Base-by-base conservation (phyloP, 2,329 filamentous ascomycete genomes). In the Aureobasidium pullulans region DNA sequence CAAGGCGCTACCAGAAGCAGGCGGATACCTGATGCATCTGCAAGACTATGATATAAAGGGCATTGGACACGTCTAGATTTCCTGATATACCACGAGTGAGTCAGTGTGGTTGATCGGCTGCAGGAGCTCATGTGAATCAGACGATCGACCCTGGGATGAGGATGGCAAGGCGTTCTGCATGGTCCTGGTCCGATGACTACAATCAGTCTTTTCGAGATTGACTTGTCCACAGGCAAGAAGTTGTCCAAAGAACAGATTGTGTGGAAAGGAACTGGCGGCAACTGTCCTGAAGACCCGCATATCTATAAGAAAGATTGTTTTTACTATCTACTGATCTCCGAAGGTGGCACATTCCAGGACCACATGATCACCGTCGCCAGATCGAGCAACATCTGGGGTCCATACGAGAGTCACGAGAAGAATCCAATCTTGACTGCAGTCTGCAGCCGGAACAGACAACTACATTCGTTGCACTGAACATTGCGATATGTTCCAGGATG, bases 151-250 rank as follows among this genome's bases (percentile, higher is more conserved):
- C 64, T 84, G 81, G 78, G 79, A 84, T 50, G 75, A 76, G 0
- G 77, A 84, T 50, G 81, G 81, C 1, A 79, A 74, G 62, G 72
- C 76, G 0, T 84, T 82, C 61, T 64, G 6, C 50, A 60, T 49
- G 52, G 60, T 52, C 57, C 60, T 57, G 39, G 62, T 39, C 53
- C 48, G 3, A 73, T 62, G 31, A 61, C 65, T 23, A 66, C 68
- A 10, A 72, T 72, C 48, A 61, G 66, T 31, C 64, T 70, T 34
- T 62, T 64, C 9, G 62, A 67, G 31, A 63, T 73, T 16, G 64
- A 73, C 53, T 64, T 73, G 9, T 56, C 66, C 2, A 73, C 70
- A 7, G 72, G 72, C 4, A 63, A 65, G 47, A 63, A 64, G 40
- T 29, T 48, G 15, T 46, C 42, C 3, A 32, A 46, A 3, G 43